Evolutionary conservation across 768 basidiomycete species (phyloP).

Genomic region (Dacryopinax spathularia): DNA sequence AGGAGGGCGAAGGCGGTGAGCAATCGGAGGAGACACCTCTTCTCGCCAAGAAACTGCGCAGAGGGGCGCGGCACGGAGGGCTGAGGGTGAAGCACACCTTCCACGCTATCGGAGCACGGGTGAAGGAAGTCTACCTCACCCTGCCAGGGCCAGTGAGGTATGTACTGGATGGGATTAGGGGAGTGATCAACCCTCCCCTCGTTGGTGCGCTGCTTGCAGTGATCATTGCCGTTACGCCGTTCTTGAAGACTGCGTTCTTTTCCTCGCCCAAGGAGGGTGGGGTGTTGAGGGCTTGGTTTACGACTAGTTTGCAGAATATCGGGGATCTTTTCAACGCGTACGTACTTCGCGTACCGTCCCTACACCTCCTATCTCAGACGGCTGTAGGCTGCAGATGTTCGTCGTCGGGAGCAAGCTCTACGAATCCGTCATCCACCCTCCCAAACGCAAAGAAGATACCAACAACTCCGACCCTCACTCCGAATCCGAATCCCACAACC

Average conservation of each 20-base stretch:
- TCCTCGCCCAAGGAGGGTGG: neutral
- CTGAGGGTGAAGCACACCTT: neutral
- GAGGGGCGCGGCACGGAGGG: neutral
- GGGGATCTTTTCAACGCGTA: neutral
- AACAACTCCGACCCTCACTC: too few species aligned
- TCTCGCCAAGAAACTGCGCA: neutral
- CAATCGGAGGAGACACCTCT: neutral
- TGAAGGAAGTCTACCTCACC: neutral
- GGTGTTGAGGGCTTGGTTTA: slow-evolving; percentile 2
- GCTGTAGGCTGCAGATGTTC: slow-evolving; percentile 3
- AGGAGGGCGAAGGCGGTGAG: too few species aligned
- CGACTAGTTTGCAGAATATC: slow-evolving; percentile 3
- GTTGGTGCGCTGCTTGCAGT: neutral
- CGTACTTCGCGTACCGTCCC: too few species aligned
- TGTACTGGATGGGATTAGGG: neutral
- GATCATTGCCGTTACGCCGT: neutral
- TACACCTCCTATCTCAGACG: too few species aligned
- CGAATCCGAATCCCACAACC: neutral
- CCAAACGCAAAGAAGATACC: too few species aligned
- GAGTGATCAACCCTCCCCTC: neutral
- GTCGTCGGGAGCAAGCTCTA: slow-evolving; percentile 3
- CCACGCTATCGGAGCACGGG: too few species aligned
- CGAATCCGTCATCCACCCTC: neutral
- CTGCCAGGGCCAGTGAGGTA: neutral
- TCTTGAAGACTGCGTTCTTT: slow-evolving; percentile 3